phyloP scores from a whole-genome alignment of 116 monocot genomes.

The Thalassia testudinum region DNA sequence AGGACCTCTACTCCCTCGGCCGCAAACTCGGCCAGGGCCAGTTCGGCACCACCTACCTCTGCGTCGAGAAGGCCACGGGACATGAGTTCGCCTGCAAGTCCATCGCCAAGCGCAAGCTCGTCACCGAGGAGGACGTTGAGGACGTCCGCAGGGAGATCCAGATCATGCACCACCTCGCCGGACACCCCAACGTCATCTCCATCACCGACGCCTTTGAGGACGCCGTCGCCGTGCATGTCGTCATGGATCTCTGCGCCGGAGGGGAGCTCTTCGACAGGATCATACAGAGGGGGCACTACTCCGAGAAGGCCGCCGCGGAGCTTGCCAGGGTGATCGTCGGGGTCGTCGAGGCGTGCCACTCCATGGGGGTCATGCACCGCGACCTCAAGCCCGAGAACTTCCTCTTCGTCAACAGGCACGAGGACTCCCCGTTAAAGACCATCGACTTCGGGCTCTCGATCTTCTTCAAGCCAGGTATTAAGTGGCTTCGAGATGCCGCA shows the following conservation, averaged over 20 bases:
- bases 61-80: slow-evolving; percentile 19
- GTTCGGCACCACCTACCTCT: slow-evolving; percentile 28
- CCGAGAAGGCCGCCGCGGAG: slow-evolving; percentile 24
- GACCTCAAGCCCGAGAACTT: slow-evolving; percentile 94
- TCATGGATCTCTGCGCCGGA: slow-evolving; percentile 29
- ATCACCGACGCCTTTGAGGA: slow-evolving; percentile 22
- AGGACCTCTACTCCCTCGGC: slow-evolving; percentile 20
- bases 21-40: slow-evolving; percentile 28
- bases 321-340: slow-evolving; percentile 25
- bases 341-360: slow-evolving; percentile 29
- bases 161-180: slow-evolving; percentile 30
- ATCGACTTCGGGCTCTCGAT: slow-evolving; percentile 35
- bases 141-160: slow-evolving; percentile 28
- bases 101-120: slow-evolving; percentile 25
- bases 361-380: slow-evolving; percentile 41
- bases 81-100: slow-evolving; percentile 27
- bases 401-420: slow-evolving; percentile 20
- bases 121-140: slow-evolving; percentile 27
- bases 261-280: slow-evolving; percentile 31
- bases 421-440: slow-evolving; percentile 22
- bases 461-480: slow-evolving; percentile 30
- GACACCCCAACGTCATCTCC: slow-evolving; percentile 19
- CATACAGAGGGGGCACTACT: slow-evolving; percentile 24
- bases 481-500: too few relatives aligned
- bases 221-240: slow-evolving; percentile 20